Percentiles rank a stretch among this genome's conserved stretches.
Conservation (phyloP, 2,329 filamentous ascomycete species). For the Phyllosticta citribraziliensis region DNA sequence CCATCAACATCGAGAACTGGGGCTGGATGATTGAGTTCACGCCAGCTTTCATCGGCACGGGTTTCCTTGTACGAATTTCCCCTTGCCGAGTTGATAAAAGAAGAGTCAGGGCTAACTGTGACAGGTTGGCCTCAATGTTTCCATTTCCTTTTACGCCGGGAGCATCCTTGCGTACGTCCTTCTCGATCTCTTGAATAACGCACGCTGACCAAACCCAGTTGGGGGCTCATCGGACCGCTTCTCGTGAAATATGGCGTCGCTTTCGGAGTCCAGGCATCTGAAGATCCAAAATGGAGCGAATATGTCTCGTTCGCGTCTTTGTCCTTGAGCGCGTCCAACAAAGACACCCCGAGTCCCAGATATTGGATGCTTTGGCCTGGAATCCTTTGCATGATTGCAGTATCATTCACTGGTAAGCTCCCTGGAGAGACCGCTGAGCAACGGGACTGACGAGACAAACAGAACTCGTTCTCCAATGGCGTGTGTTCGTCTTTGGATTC, state of each 20-base stretch:
- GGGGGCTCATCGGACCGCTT: constrained; percentile 47
- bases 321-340: constrained; percentile 23
- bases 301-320: constrained; percentile 34
- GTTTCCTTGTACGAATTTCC: background rate
- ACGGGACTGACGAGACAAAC: background rate
- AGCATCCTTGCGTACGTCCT: constrained; percentile 36
- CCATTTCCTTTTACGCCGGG: constrained; percentile 48
- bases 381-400: constrained; percentile 41
- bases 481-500: constrained; percentile 37
- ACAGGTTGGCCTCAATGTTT: constrained; percentile 46
- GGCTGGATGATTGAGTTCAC: constrained; percentile 52
- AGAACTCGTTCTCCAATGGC: constrained; percentile 34
- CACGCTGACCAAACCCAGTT: constrained; percentile 16
- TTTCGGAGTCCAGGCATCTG: constrained; percentile 29
- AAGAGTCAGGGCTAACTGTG: constrained; percentile 27
- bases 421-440: background rate
- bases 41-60: constrained; percentile 47
- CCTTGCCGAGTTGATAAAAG: constrained; percentile 14
- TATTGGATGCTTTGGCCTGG: constrained; percentile 46
- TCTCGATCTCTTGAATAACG: too few species aligned
- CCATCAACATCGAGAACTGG: constrained; percentile 49
- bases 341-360: constrained; percentile 37
- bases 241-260: constrained; percentile 44
- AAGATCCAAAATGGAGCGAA: constrained; percentile 36
- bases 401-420: constrained; percentile 33